Evolutionary conservation across 352 stramenopile species (phyloP).

Genomic region (Plasmopara muralis): DNA sequence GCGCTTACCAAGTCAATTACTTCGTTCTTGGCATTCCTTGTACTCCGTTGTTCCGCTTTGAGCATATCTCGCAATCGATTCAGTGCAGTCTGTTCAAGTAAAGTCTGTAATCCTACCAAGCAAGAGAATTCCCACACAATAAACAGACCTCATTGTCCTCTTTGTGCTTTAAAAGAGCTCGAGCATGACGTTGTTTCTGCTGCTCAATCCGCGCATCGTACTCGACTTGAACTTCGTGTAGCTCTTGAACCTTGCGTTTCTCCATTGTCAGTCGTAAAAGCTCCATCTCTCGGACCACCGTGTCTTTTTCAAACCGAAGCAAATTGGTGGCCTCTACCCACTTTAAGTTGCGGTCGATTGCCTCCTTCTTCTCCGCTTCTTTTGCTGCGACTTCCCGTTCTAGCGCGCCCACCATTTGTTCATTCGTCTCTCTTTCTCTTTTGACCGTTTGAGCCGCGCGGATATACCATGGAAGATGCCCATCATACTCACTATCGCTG

Average conservation of each 20-base stretch:
- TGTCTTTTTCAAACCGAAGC: conserved; percentile 68
- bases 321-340: conserved; percentile 49
- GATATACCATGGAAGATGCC: conserved; percentile 59
- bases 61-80: conserved; percentile 35
- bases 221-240: conserved; percentile 42
- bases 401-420: conserved; percentile 17
- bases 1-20: conserved; percentile 31
- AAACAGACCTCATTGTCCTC: conserved; percentile 45
- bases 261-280: conserved; percentile 38
- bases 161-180: conserved; percentile 42
- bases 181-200: conserved; percentile 39
- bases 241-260: conserved; percentile 48
- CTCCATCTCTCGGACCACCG: conserved; percentile 51
- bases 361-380: conserved; percentile 21
- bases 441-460: conserved; percentile 28
- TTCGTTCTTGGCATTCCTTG: conserved; percentile 35
- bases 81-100: conserved; percentile 20
- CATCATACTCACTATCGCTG: conserved; percentile 24
- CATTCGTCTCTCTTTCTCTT: conserved; percentile 25
- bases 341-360: conserved; percentile 25
- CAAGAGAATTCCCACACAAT: neutral
- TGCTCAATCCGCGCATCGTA: conserved; percentile 52
- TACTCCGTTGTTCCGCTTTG: conserved; percentile 28
- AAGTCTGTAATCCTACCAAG: neutral
- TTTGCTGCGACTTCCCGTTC: conserved; percentile 21